Conservation (phyloP, 768 basidiomycete species). For the Psilocybe sp. region DNA sequence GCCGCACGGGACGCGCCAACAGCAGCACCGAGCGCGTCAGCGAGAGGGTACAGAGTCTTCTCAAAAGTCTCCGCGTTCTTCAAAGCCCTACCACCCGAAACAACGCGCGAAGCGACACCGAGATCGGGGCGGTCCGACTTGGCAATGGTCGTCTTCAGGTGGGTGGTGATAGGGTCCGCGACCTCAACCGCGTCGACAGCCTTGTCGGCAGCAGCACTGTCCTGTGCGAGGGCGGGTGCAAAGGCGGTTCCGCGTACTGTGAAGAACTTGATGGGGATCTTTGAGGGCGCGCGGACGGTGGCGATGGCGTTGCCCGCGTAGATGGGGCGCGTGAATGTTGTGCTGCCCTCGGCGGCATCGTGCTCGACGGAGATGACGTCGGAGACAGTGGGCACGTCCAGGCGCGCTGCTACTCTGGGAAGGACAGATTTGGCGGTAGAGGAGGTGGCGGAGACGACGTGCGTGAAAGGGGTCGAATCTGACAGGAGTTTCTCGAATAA, state of each 20-base stretch:
- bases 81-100: conserved; percentile 93
- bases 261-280: conserved; percentile 86
- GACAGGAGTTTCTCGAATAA: conserved; percentile 75
- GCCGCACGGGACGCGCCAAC: conserved; percentile 98
- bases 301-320: conserved; percentile 98
- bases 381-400: conserved; percentile 89
- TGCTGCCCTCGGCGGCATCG: conserved; percentile 64
- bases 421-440: conserved; percentile 90
- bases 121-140: conserved; percentile 93
- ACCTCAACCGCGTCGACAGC: conserved; percentile 64
- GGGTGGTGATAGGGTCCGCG: conserved; percentile 53
- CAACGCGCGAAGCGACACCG: conserved; percentile 80
- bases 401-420: conserved; percentile 85
- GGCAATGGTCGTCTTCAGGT: conserved; percentile 73
- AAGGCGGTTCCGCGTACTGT: conserved; percentile 94
- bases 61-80: conserved; percentile 96
- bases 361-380: conserved; percentile 85
- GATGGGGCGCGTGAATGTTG: conserved; percentile 90
- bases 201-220: conserved; percentile 53
- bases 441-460: conserved; percentile 90
- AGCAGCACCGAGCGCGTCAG: conserved; percentile 90
- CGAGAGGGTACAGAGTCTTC: conserved; percentile 81
- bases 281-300: conserved; percentile 78
- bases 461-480: conserved; percentile 68
- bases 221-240: conserved; percentile 56